Evolutionary conservation across 2,329 filamentous ascomycete species (phyloP), one percentile per base, ranked within the genome.

Genomic region (Furcasterigmium sp.): DNA sequence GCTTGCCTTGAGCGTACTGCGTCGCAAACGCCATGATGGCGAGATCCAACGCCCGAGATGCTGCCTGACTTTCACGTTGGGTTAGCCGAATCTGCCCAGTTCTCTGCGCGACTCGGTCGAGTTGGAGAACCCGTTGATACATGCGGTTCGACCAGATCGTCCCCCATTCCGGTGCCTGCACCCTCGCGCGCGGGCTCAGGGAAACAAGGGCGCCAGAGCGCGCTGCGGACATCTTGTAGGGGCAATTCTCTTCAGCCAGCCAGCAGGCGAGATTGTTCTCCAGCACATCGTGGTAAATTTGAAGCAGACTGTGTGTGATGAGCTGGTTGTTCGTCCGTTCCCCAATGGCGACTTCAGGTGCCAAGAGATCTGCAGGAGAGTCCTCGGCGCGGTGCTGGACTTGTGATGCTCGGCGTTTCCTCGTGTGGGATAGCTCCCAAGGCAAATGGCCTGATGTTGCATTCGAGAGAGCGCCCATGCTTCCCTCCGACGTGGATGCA

Each of bases 261-360:
- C 73, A 77, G 51, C 73, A 77, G 3, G 72, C 69, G 8, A 77
- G 55, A 13, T 68, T 72, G 50, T 74, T 69, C 49, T 77, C 73
- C 47, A 76, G 62, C 23, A 72, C 73, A 47, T 77, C 72, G 49
- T 76, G 73, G 51, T 77, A 78, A 25, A 77, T 69, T 34, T 63
- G 64, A 40, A 76, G 56, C 19, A 76, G 57, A 13, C 57, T 64
- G 36, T 69, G 61, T 1, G 66, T 65, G 43, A 75, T 64, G 23
- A 69, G 60, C 32, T 51, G 45, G 20, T 53, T 57, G 37, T 68
- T 64, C 2, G 54, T 55, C 1, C 45, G 23, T 7, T 7, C 23
- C 7, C 23, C 23, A 7, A 26, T 7, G 23, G 11, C 11, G 23
- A 26, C 11, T 26, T 26, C 23, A 7, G 23, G n/a, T n/a, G n/a